Evolutionary conservation across 306 rosid genomes (phyloP), one percentile per base, ranked within the genome.

Genomic region (Quercus variabilis): DNA sequence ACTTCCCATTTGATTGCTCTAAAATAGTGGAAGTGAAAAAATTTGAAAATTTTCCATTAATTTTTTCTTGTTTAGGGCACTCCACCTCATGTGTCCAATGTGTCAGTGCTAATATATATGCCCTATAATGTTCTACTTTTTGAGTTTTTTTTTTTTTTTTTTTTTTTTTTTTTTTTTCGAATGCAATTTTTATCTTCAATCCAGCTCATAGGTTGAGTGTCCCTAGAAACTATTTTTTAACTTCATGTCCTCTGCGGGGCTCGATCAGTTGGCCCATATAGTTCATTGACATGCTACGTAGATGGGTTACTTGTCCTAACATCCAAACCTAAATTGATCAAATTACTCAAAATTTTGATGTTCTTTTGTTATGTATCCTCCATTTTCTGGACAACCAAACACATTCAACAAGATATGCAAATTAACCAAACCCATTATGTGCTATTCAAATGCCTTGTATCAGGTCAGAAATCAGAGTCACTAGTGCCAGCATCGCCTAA

Each of bases 401-500:
- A 73, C 17, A 67, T 20, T 23, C 46, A 41, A 41, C 46, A 41
- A 41, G 1, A 56, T 15, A 55, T 17, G 19, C 15, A 69, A 31
- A 17, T 21, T 38, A 41, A 55, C 9, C 2, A 4, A 60, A 54
- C 6, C 43, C 33, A 74, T 74, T 35, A 26, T 46, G 55, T 33
- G 25, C 12, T 67, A 5, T 67, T 28, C 72, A 82, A 73, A 77
- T 82, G 78, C 69, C 25, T 49, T 63, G 81, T 75, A 81, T 75
- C 69, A 67, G 74, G 55, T n/a, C 81, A 67, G 64, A 17, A 78
- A 10, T 3, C 54, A 11, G 54, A 10, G 17, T 55, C 41, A 72
- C 54, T 35, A 75, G 78, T 80, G 83, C 77, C 56, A 79, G 76
- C 78, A 75, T 57, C 59, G 41, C 76, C 75, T 73, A 87, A 62